phyloP scores from a whole-genome alignment of 228 moss, liverwort and hornwort species.

The Sphagnum fallax region DNA sequence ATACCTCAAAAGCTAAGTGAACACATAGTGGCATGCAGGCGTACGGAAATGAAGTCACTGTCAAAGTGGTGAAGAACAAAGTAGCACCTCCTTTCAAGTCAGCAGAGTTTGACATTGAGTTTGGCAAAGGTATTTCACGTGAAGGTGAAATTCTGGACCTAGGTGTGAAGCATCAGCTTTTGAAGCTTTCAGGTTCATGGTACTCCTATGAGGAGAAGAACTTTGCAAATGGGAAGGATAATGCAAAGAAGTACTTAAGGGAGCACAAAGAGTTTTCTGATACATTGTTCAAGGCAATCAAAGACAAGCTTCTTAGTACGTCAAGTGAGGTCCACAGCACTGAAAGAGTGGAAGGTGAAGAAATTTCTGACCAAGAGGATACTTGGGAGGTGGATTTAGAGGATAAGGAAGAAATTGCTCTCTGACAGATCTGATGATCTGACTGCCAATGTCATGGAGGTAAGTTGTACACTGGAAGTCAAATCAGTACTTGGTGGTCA shows the following conservation, averaged over 20 bases:
- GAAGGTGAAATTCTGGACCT: constrained; percentile 69
- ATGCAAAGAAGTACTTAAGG: constrained; percentile 55
- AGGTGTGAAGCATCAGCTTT: constrained; percentile 34
- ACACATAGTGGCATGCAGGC: constrained; percentile 15
- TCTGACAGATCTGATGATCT: not conserved
- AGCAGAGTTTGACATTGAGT: constrained; percentile 78
- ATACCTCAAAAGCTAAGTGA: not conserved
- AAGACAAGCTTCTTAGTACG: constrained; percentile 28
- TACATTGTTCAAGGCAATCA: constrained; percentile 43
- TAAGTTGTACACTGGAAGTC: too few species aligned
- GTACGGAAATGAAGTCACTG: constrained; percentile 41
- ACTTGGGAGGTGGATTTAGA: constrained; percentile 21
- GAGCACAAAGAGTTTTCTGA: constrained; percentile 46
- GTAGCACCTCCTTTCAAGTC: constrained; percentile 70
- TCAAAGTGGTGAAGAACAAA: constrained; percentile 76
- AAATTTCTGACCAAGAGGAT: constrained; percentile 28
- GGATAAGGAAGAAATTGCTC: constrained; percentile 15
- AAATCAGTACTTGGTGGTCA: too few species aligned
- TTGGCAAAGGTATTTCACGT: constrained; percentile 65
- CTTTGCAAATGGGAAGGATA: constrained; percentile 69
- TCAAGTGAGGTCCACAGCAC: constrained; percentile 4
- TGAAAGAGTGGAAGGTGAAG: constrained; percentile 18
- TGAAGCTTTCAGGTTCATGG: constrained; percentile 66
- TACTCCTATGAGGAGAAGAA: constrained; percentile 53
- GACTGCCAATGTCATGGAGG: too few species aligned